Evolutionary conservation across 129 eudicot genomes (phyloP), one percentile per base, ranked within the genome.

Genomic region (Solidago caesia): DNA sequence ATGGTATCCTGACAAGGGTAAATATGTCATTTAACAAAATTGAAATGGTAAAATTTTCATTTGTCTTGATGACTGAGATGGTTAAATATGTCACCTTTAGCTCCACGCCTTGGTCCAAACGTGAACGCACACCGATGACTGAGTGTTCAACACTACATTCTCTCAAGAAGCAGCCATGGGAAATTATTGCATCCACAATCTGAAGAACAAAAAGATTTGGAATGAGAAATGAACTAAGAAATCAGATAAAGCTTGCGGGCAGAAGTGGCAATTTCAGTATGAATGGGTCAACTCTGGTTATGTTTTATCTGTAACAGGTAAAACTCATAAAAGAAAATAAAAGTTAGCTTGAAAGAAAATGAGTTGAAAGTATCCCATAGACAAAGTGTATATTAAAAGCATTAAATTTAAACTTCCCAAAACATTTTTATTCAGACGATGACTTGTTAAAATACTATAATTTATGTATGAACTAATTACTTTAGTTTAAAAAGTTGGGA

Each of bases 121-220:
- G 92, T 39, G 97, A 92, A n/a, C 97, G 87, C 0, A 92, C 63
- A 7, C 97, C 97, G 1, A 92, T 91, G 5, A 92, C 87, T 0
- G 97, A 92, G 87, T 89, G 96, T 76, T 89, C 68, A 14, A 89
- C 77, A 41, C 88, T 89, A 69, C 97, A 89, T 47, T 87, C 96
- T 14, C 87, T 77, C 81, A 92, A 68, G 82, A 92, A 92, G 85
- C 97, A 92, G 43, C 97, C 97, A 61, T 92, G 97, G 26, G 97
- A 92, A 65, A 92, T 79, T 60, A 92, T 89, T 9, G 97, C 91
- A 77, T 92, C 87, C 13, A 83, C 81, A 70, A 92, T 92, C 97
- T 92, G 84, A 59, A 71, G 73, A 14, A 85, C 21, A 25, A 0
- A 4, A 55, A 59, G 10, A 63, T 33, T 72, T 12, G 44, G 39